Evolutionary conservation across 352 stramenopile genomes (phyloP), one percentile per base, ranked within the genome.

Genomic region (Globisporangium splendens): DNA sequence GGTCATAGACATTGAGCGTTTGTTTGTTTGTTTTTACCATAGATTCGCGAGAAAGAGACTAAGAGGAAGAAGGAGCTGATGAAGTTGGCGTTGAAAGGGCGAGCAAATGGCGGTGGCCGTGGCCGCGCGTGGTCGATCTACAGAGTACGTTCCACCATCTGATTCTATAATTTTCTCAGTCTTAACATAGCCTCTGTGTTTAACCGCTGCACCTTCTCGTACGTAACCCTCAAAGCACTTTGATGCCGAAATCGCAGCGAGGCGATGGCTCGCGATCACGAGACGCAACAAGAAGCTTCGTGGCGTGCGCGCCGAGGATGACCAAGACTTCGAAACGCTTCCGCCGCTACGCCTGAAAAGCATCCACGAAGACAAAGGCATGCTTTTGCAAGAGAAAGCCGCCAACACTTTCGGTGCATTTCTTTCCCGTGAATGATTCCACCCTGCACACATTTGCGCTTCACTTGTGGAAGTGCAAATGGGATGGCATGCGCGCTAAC

Each of bases 111-210:
- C 56, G 72, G 73, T 50, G 66, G 70, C 3, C 72, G 72, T 15
- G 69, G 73, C 13, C 76, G 76, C 2, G 68, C 72, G 11, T 92
- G 82, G 82, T 89, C 78, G 8, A 75, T 92, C 61, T 92, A 85
- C 60, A 63, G 69, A 28, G 82, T 90, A 69, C 55, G 61, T 69
- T n/a, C n/a, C n/a, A n/a, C n/a, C n/a, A n/a, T n/a, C n/a, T n/a
- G n/a, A n/a, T n/a, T n/a, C n/a, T n/a, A n/a, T n/a, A n/a, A n/a
- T n/a, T n/a, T n/a, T n/a, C n/a, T n/a, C n/a, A n/a, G n/a, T n/a
- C n/a, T n/a, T n/a, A n/a, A n/a, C n/a, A n/a, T n/a, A n/a, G n/a
- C n/a, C n/a, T n/a, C n/a, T 21, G 24, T 4, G 13, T 43, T 55
- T 8, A n/a, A n/a, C n/a, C n/a, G n/a, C n/a, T n/a, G n/a, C n/a